A percentile compares a stretch with the other conserved stretches of the same genome.
Evolutionary conservation across 179 eudicot genomes (phyloP).

Genomic region (Corrigiola litoralis): DNA sequence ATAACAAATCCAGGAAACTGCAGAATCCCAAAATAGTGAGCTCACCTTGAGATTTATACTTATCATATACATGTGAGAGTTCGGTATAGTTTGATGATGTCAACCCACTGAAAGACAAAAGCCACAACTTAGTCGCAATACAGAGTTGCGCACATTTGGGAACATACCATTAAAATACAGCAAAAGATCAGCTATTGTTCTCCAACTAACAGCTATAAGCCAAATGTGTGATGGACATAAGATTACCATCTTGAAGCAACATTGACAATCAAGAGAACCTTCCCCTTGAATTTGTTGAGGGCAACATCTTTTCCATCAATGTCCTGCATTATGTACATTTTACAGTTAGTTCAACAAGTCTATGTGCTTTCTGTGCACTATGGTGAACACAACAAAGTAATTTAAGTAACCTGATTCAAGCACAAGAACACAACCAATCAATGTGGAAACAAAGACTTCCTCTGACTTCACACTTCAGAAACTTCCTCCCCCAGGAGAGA

Average conservation of each 20-base stretch:
- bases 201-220: neutral
- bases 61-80: conserved; percentile 75
- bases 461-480: too few species aligned
- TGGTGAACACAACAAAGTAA: neutral
- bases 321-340: conserved; percentile 48
- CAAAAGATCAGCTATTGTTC: conserved; percentile 14
- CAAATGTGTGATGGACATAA: conserved; percentile 12
- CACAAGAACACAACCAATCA: neutral
- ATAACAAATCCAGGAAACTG: neutral
- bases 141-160: neutral
- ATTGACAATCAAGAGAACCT: conserved; percentile 76
- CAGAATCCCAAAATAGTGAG: neutral
- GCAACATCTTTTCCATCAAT: conserved; percentile 76
- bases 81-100: conserved; percentile 85
- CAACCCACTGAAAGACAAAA: conserved; percentile 35
- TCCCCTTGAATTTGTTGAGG: conserved; percentile 79
- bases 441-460: too few species aligned
- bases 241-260: conserved; percentile 97
- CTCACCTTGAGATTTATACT: conserved; percentile 79
- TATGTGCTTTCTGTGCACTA: neutral
- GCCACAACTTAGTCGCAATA: neutral
- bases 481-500: too few species aligned
- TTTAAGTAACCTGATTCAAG: neutral
- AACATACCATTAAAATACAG: conserved; percentile 30
- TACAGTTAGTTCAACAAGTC: conserved; percentile 13